Evolutionary conservation across 2,329 filamentous ascomycete genomes (phyloP).

Genomic region (Aphanocladium album): DNA sequence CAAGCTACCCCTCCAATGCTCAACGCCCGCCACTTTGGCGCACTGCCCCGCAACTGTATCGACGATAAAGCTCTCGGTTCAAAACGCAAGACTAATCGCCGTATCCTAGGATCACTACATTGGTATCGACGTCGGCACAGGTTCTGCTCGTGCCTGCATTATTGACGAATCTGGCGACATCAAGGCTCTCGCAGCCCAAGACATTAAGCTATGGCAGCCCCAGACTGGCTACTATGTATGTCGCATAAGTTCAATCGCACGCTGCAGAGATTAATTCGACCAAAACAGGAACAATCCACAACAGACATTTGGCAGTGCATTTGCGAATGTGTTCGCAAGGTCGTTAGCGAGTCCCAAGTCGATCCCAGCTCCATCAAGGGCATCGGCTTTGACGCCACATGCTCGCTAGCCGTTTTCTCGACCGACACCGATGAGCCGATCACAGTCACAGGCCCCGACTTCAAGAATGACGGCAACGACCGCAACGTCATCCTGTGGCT

Average conservation of each 20-base stretch:
- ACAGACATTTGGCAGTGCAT: conserved; percentile 96
- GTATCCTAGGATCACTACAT: conserved; percentile 56
- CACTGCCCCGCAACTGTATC: not conserved
- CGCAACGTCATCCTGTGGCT: conserved; percentile 97
- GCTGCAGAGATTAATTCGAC: conserved; percentile 12
- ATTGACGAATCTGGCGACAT: conserved; percentile 92
- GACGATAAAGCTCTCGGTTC: not conserved
- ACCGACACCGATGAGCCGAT: conserved; percentile 87
- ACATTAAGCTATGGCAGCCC: conserved; percentile 77
- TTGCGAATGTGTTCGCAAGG: conserved; percentile 78
- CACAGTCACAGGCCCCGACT: conserved; percentile 82
- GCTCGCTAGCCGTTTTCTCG: conserved; percentile 87
- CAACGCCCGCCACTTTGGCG: not conserved
- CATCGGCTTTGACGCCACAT: conserved; percentile 98
- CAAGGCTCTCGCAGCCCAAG: conserved; percentile 64
- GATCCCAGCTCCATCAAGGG: conserved; percentile 73
- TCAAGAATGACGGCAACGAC: conserved; percentile 69
- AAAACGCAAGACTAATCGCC: not conserved
- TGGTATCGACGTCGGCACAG: conserved; percentile 94
- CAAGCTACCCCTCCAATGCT: conserved; percentile 9
- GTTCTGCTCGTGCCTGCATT: conserved; percentile 90
- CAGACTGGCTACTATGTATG: conserved; percentile 68
- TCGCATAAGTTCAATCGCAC: not conserved
- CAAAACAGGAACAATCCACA: conserved; percentile 82
- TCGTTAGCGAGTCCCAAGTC: conserved; percentile 75